Conservation (phyloP, 2,329 filamentous ascomycete species). For the Fusarium domesticum region DNA sequence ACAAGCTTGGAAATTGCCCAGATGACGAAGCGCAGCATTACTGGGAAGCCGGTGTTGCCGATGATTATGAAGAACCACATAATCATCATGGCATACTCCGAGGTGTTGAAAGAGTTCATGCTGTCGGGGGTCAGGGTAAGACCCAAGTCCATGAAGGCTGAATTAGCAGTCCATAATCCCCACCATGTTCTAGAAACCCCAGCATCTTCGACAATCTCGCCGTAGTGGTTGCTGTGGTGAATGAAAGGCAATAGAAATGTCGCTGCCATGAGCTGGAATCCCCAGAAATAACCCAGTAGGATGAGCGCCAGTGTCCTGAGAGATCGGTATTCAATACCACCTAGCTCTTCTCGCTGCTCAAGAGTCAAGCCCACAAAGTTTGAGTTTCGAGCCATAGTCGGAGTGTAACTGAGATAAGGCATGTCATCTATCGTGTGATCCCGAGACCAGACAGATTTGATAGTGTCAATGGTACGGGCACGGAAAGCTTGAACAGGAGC, state of each 20-base stretch:
- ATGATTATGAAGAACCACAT: slow-evolving; percentile 87
- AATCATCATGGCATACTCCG: slow-evolving; percentile 71
- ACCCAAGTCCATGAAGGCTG: slow-evolving; percentile 92
- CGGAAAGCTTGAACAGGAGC: slow-evolving; percentile 28
- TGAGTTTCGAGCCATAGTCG: slow-evolving; percentile 90
- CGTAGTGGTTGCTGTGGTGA: slow-evolving; percentile 58
- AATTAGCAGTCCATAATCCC: slow-evolving; percentile 84
- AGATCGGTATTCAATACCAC: slow-evolving; percentile 93
- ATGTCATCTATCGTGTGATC: slow-evolving; percentile 55
- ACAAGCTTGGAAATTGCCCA: slow-evolving; percentile 72
- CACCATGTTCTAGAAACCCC: slow-evolving; percentile 77
- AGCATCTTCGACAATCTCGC: slow-evolving; percentile 57
- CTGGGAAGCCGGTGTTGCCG: slow-evolving; percentile 92
- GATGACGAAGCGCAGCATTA: slow-evolving; percentile 90
- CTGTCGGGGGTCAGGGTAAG: slow-evolving; percentile 90
- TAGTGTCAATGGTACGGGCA: slow-evolving; percentile 54
- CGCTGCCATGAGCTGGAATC: slow-evolving; percentile 76
- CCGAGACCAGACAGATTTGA: slow-evolving; percentile 55
- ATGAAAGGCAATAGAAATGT: slow-evolving; percentile 81
- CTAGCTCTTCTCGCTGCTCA: slow-evolving; percentile 89
- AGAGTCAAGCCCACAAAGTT: slow-evolving; percentile 84
- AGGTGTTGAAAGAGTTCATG: slow-evolving; percentile 83
- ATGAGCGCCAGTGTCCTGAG: slow-evolving; percentile 81
- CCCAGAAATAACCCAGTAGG: slow-evolving; percentile 75
- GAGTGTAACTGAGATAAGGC: slow-evolving; percentile 92